These are phyloP conservation scores for Oxytropis ochrocephala DNA, from an alignment of 306 rosid species.

Conservation along the genomic window DNA sequence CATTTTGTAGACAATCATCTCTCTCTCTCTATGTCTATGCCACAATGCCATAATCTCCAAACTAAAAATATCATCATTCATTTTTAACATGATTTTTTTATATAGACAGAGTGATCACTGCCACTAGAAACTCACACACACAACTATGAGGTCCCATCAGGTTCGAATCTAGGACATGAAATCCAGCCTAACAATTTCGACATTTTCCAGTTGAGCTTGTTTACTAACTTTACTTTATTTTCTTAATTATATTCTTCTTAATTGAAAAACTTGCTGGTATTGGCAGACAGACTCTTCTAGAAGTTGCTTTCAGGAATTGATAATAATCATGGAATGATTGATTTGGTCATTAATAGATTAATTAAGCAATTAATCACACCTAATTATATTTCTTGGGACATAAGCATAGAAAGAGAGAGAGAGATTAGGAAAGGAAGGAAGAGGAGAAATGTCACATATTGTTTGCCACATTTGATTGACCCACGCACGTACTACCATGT, in stretches of 20 bases:
- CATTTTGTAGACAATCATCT: not conserved
- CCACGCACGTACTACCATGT: not conserved
- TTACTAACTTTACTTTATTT: not conserved
- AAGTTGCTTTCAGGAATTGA: not conserved
- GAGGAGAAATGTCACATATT: constrained; percentile 3
- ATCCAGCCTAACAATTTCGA: no score
- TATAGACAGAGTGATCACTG: no score
- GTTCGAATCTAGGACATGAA: no score
- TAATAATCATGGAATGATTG: not conserved
- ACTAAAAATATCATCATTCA: not conserved
- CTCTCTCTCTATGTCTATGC: not conserved
- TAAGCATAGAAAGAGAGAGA: not conserved
- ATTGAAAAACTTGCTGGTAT: not conserved
- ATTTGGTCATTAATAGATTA: not conserved
- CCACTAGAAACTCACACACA: no score
- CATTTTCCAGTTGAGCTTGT: no score
- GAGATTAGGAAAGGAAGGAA: not conserved
- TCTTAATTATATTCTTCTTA: not conserved
- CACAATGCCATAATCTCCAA: not conserved
- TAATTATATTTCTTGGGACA: not conserved
- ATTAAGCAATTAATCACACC: not conserved
- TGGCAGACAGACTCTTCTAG: not conserved
- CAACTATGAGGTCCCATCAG: no score
- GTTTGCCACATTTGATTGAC: constrained; percentile 2
- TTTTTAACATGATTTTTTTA: no score